Base-by-base conservation (phyloP, 176 grass and related monocot species). In the Guadua angustifolia region DNA sequence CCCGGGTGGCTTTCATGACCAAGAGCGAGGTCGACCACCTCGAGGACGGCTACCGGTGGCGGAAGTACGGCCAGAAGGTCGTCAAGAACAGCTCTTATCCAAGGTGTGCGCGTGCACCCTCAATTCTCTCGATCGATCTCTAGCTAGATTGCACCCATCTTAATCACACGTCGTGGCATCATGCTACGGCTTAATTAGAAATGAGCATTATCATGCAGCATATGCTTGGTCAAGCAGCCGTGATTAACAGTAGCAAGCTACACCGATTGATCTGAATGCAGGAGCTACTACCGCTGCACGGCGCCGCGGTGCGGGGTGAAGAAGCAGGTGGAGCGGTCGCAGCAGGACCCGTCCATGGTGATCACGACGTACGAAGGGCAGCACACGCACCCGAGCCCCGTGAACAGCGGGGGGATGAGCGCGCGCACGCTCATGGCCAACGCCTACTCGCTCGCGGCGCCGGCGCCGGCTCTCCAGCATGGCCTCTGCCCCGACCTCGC, bases 31-130 rank as follows among this genome's bases (percentile, higher is more conserved):
- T 97, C 13, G 95, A 97, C 84, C 88, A 97, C 82, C 87, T 97
- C 2, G 95, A 97, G 71, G 95, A 97, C 62, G 95, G 95, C 81
- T 97, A 91, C 66, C 86, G 92, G 69, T 97, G 95, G 95, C 90
- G 95, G 77, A 97, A 97, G 75, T 97, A 97, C n/a, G 95, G 95
- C 32, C 95, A 97, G 90, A 97, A 97, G 44, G 90, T 92, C 15
- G 95, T 97, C 68, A 97, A 97, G 86, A 94, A 97, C 80, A 94
- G 92, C 72, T 86, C 95, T 1, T 93, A 83, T 22, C 95, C 95
- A 24, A 98, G 95, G 95, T 97, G 65, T 69, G 32, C 29, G 69
- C 25, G 16, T 21, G 18, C 53, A 21, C 49, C 11, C 43, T 71
- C 46, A 24, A 26, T 6, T 69, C n/a, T 69, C 10, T 39, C 42